Evolutionary conservation across 305 asterid species (phyloP), one percentile per base, ranked within the genome.

Genomic region (Fraxinus paxiana): DNA sequence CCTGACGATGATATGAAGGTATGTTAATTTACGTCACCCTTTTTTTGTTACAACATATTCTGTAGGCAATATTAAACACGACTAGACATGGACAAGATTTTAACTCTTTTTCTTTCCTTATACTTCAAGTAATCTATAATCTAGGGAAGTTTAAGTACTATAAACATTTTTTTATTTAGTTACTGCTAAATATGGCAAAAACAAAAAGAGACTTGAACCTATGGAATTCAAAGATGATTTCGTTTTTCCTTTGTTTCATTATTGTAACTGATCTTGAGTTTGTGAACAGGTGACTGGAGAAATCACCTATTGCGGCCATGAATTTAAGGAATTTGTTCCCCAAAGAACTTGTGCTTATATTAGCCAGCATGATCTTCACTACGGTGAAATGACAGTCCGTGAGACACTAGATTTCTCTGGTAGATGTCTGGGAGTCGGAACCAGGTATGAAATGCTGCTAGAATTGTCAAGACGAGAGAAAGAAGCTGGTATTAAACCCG

Each of bases 301-400:
- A 73, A 67, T 91, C 76, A 89, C 92, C 6, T 89, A 89, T 33
- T 89, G 92, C 13, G 92, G 92, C 15, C 91, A 88, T 79, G 91
- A 86, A 48, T 83, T 89, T 46, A 76, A 82, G 24, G 91, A 89
- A 82, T 88, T 88, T 77, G 82, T 89, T 72, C 90, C 91, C 20
- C 95, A 90, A 81, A 90, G 96, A 84, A 94, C 97, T 3, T 84
- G 97, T 82, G 97, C 97, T 71, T 94, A 92, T 76, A 94, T 94
- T 38, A 89, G 92, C 85, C 91, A 89, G 76, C 87, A 87, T 28
- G 91, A 89, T 82, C 92, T 89, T 73, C 92, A 89, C 56, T 73
- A 85, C 5, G 92, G 92, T 59, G 92, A 89, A 76, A 87, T 89
- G 92, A 89, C 92, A 15, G 92, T 88, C 72, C 85, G 91, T 0